Evolutionary conservation across 306 rosid species (phyloP).

Genomic region (Benincasa hispida): DNA sequence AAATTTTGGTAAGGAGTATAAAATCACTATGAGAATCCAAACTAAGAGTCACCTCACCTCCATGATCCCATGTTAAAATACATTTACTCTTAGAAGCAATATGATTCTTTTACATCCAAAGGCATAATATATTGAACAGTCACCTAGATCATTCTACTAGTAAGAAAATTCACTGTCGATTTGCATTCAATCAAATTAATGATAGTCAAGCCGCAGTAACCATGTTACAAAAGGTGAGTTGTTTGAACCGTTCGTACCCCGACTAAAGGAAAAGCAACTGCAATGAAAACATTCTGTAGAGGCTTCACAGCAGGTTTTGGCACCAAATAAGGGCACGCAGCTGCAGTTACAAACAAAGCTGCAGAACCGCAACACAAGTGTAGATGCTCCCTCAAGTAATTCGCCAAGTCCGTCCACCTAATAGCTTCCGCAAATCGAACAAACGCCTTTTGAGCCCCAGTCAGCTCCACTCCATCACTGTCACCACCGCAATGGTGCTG

Average conservation of each 20-base stretch:
- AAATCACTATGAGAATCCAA: neutral
- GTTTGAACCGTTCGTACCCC: conserved; percentile 39
- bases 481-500: conserved; percentile 29
- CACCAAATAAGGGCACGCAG: conserved; percentile 60
- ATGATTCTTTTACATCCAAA: neutral
- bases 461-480: conserved; percentile 28
- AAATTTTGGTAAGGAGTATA: neutral
- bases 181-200: neutral
- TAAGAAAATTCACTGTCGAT: neutral
- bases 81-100: neutral
- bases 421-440: conserved; percentile 60
- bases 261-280: conserved; percentile 68
- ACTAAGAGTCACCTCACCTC: neutral
- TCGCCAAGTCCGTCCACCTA: conserved; percentile 68
- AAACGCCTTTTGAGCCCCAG: conserved; percentile 49
- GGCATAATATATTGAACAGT: neutral
- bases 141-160: neutral
- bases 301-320: conserved; percentile 58
- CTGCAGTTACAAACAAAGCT: conserved; percentile 60
- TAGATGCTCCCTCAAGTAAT: conserved; percentile 66
- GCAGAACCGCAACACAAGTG: conserved; percentile 72
- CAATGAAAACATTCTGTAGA: conserved; percentile 57
- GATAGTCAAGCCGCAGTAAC: neutral
- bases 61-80: neutral
- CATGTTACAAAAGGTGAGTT: neutral